Evolutionary conservation across 2,329 filamentous ascomycete species (phyloP), one percentile per base, ranked within the genome.

Genomic region (Achaetomium macrosporum): DNA sequence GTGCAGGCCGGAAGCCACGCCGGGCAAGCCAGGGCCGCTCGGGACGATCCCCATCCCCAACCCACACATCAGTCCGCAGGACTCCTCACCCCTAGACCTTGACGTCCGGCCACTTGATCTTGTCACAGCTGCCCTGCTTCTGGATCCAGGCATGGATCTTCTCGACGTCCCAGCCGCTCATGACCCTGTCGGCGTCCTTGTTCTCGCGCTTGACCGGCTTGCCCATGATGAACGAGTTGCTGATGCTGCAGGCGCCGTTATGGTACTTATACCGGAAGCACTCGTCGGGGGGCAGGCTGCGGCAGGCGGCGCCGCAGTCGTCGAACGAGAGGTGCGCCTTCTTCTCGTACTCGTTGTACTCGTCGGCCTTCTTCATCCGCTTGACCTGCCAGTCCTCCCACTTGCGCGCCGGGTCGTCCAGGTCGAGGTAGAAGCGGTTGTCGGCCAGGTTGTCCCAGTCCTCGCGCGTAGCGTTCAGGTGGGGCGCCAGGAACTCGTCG

Each of bases 391-490:
- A 64, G 4, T 69, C 62, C 5, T 64, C 66, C 61, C 68, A 68
- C 11, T 66, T 19, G 13, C 50, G 51, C 12, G 49, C 60, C 0
- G 61, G 52, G 56, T 51, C 59, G 57, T 51, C 60, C 0, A 63
- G 57, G 57, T 74, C 68, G 49, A 73, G 60, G 60, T 76, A 77
- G 47, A 65, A 64, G 13, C 66, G 64, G 35, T 76, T 71, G n/a
- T 77, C 70, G 42, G 73, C 72, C 9, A 72, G 58, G 57, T 81
- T 81, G 58, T 81, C 74, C 78, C 78, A 82, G 64, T 79, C 70
- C 13, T 72, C 65, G 52, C 73, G 71, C 9, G 61, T 58, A 2
- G 63, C 50, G 17, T 60, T 56, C 19, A 81, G 65, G 39, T 69
- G 67, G 2, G 69, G 68, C 33, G 66, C 67, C 39, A 79, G 61